phyloP scores from a whole-genome alignment of 176 grass and related monocot species.

The Aegilops speltoides region DNA sequence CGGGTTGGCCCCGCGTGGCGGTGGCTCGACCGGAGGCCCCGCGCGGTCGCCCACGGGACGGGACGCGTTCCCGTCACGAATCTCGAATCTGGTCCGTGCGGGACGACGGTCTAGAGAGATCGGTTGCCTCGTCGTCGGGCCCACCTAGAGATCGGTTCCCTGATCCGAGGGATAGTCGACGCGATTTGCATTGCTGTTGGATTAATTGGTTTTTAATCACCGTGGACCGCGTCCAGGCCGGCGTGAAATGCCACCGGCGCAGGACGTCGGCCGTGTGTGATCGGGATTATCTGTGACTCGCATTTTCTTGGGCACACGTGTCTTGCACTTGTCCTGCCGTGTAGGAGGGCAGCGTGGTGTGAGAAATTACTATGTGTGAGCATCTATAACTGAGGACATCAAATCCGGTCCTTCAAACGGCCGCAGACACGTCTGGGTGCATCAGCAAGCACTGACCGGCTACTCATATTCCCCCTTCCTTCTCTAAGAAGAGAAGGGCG shows the following conservation, averaged over 20 bases:
- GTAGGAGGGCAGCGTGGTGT: too few relatives aligned
- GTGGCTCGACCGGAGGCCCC: neutral
- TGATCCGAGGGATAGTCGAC: neutral
- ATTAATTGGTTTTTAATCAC: neutral
- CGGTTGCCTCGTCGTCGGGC: neutral
- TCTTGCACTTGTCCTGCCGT: too few relatives aligned
- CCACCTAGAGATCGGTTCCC: neutral
- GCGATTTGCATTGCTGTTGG: neutral
- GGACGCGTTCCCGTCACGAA: conserved; percentile 27
- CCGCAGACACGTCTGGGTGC: too few relatives aligned
- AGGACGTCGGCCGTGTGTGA: neutral
- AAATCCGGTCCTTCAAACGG: too few relatives aligned
- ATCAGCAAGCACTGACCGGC: too few relatives aligned
- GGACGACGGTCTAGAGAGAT: neutral
- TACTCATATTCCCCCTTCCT: too few relatives aligned
- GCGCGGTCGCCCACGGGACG: neutral
- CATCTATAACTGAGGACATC: too few relatives aligned
- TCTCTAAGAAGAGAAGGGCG: too few relatives aligned
- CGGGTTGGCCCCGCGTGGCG: neutral
- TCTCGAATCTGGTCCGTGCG: conserved; percentile 25
- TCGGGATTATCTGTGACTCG: neutral
- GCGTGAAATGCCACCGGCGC: neutral
- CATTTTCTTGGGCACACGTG: too few relatives aligned
- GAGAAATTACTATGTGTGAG: too few relatives aligned
- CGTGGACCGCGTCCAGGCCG: neutral